These are phyloP conservation scores for Gossypium arboreum DNA, from an alignment of 345 rosid genomes.

Conservation along the genomic window DNA sequence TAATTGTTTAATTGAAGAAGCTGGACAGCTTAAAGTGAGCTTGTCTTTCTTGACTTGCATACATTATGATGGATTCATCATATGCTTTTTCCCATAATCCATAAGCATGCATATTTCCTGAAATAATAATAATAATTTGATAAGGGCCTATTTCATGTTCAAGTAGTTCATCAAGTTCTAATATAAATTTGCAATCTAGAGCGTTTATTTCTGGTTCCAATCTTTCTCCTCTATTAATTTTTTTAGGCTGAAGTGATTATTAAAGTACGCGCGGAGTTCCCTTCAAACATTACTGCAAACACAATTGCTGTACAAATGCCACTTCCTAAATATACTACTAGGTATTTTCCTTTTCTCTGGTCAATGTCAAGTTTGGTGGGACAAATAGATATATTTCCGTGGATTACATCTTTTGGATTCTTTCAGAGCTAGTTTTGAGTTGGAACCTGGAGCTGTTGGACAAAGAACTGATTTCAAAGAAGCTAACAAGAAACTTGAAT, in stretches of 20 bases:
- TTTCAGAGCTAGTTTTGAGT: conserved; percentile 41
- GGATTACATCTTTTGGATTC: conserved; percentile 3
- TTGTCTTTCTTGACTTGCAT: conserved; percentile 15
- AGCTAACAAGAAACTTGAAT: conserved; percentile 78
- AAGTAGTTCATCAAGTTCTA: neutral
- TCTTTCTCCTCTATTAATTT: conserved; percentile 21
- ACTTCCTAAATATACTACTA: conserved; percentile 79
- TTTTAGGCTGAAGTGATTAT: conserved; percentile 89
- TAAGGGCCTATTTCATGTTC: neutral
- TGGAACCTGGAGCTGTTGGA: conserved; percentile 80
- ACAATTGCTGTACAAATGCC: conserved; percentile 85
- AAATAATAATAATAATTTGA: neutral
- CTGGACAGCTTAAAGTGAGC: conserved; percentile 80
- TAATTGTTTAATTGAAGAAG: conserved; percentile 67
- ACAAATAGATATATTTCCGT: neutral
- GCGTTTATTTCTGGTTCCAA: neutral
- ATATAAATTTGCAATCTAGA: neutral
- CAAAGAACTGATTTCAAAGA: conserved; percentile 93
- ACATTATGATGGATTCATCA: neutral
- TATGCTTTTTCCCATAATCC: neutral
- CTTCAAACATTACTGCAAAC: conserved; percentile 79
- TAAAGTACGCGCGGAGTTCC: conserved; percentile 78
- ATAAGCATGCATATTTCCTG: neutral
- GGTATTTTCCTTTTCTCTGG: conserved; percentile 40
- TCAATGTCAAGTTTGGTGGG: neutral